Evolutionary conservation across 139 green algal genomes (phyloP).

Genomic region (Volvox africanus): DNA sequence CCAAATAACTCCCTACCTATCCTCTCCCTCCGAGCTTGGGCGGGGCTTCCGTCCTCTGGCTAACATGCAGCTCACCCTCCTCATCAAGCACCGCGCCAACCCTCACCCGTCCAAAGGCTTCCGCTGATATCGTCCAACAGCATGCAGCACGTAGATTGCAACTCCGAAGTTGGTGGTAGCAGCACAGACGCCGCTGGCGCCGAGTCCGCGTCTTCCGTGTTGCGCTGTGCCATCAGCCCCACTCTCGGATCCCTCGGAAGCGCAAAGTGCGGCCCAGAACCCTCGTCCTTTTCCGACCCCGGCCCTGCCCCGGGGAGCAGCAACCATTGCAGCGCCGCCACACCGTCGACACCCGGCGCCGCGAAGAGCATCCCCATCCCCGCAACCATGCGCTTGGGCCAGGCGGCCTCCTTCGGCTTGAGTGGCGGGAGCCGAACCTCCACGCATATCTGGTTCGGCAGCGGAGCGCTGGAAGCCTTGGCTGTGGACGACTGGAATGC

Average conservation of each 20-base stretch:
- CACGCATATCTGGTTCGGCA: constrained; percentile 16
- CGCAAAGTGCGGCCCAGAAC: background rate
- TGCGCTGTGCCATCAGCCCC: background rate
- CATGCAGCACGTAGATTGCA: constrained; percentile 5
- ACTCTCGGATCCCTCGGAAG: background rate
- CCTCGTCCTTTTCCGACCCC: background rate
- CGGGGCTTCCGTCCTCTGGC: too few species aligned
- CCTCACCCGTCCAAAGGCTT: constrained; percentile 51
- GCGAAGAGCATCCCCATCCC: constrained; percentile 37
- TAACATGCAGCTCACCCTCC: too few species aligned
- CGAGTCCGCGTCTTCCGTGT: constrained; percentile 48
- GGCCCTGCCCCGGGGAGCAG: background rate
- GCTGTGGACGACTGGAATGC: too few species aligned
- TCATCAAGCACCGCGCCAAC: background rate
- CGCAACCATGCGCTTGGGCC: constrained; percentile 25
- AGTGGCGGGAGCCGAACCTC: constrained; percentile 53
- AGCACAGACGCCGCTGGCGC: constrained; percentile 45
- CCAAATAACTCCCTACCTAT: too few species aligned
- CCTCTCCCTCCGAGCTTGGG: too few species aligned
- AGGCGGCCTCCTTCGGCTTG: constrained; percentile 19
- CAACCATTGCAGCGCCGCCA: constrained; percentile 45
- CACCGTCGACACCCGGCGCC: constrained; percentile 17
- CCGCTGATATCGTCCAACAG: constrained; percentile 41
- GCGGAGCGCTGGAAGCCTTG: background rate
- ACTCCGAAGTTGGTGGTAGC: background rate